Conservation (phyloP, 257 asterid genomes). For the Pogostemon cablin region DNA sequence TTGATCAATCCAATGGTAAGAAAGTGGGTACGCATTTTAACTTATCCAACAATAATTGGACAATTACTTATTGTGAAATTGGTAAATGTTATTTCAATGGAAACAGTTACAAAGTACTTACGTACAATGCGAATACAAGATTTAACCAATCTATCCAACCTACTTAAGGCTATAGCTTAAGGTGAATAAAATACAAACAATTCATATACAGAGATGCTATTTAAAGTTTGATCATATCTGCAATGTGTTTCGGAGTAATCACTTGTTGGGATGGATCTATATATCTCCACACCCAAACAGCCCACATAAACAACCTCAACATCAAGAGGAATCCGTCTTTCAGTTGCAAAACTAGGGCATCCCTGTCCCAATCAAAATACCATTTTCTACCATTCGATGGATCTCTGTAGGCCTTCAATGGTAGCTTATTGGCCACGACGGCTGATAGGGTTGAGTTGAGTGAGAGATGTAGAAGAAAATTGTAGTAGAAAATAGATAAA, state of each 20-base stretch:
- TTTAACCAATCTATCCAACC: no score
- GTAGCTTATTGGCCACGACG: constrained; percentile 74
- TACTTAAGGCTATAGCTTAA: no score
- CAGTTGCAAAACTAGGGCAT: constrained; percentile 63
- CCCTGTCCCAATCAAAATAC: constrained; percentile 83
- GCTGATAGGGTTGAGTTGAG: no score
- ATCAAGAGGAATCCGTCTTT: constrained; percentile 63
- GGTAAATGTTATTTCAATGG: no score
- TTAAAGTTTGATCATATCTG: no score
- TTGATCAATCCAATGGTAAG: constrained; percentile 49
- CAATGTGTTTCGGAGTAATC: no score
- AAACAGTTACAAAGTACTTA: no score
- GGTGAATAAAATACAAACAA: no score
- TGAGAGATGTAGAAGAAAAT: no score
- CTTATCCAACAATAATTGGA: constrained; percentile 54
- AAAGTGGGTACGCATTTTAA: constrained; percentile 88
- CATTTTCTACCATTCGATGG: constrained; percentile 42
- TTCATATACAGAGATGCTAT: no score
- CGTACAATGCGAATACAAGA: no score
- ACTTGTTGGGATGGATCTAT: constrained; percentile 62
- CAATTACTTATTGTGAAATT: constrained; percentile 46
- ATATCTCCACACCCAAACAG: constrained; percentile 48
- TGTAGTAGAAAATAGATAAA: no score
- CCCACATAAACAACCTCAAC: constrained; percentile 73
- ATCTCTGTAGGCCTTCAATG: constrained; percentile 47